phyloP scores from a whole-genome alignment of 768 basidiomycete genomes.

The Cantharellus cinnabarinus region DNA sequence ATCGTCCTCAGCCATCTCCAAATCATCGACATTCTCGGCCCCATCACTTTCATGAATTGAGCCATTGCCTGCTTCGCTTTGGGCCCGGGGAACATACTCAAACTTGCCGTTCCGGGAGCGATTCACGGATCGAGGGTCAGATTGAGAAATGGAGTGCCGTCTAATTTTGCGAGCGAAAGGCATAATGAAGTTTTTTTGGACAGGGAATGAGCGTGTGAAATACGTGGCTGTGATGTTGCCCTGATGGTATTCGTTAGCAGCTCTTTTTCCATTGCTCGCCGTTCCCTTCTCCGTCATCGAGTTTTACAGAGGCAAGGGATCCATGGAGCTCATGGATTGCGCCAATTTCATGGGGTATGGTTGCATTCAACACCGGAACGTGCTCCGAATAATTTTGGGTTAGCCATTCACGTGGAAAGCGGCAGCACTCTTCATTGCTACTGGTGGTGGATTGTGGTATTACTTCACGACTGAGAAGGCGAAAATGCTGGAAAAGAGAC shows the following conservation, averaged over 20 bases:
- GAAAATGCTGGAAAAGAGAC: conserved; percentile 51
- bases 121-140: background rate
- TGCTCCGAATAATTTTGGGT: background rate
- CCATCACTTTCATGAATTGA: background rate
- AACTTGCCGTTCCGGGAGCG: background rate
- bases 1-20: no score
- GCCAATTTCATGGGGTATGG: no score
- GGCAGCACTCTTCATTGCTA: conserved; percentile 62
- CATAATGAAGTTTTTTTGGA: no score
- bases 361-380: background rate
- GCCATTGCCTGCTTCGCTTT: background rate
- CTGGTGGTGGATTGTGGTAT: conserved; percentile 61
- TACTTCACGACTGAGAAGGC: conserved; percentile 84
- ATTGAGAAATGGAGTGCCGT: background rate
- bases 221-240: no score
- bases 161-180: background rate
- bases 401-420: conserved; percentile 87
- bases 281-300: no score
- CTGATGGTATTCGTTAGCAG: no score
- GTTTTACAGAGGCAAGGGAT: no score
- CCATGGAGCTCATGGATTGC: no score
- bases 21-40: background rate
- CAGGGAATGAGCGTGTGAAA: no score
- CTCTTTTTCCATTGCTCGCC: no score
- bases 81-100: background rate